Base-by-base conservation (phyloP, 208 protist species). In the Wallacemonas sp. region DNA sequence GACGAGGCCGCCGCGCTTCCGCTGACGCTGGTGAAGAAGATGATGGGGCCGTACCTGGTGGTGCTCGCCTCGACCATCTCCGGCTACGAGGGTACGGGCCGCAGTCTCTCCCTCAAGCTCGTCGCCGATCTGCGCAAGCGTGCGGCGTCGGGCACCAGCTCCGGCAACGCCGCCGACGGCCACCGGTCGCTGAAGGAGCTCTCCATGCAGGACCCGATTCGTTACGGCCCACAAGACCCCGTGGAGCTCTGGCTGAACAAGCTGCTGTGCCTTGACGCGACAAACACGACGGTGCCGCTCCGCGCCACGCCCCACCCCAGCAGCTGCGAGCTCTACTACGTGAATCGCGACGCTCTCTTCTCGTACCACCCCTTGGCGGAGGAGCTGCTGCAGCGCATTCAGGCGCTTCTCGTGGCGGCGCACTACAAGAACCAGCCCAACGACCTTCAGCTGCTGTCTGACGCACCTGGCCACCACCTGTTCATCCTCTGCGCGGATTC, bases 391-490 rank as follows among this genome's bases (percentile, higher is more conserved):
- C 97, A 99, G 81, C 79, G 91, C 6, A 85, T 99, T 62, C 93
- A 99, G 77, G 79, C 94, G 0, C 79, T 99, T 24, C 97, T 98
- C 41, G 96, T 98, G 9, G 87, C 95, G 0, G 97, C 92, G 23
- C 98, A 99, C 76, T 99, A 99, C 86, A 99, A 99, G 75, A 99
- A 99, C 76, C 93, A 98, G 52, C 99, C 99, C 1, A 99, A 99
- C 80, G 99, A 99, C 70, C 72, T 99, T 1, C 97, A 99, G 71
- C 81, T 99, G 17, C 90, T 99, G 57, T 97, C 96, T 5, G 99
- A 99, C 78, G 98, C 99, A 0, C 99, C 99, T 4, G 95, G 97
- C 19, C 99, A 99, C 67, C 93, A 98, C 61, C 58, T 99, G 5
- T 99, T 99, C 76, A 96, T 99, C 16, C 87, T 99, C 8, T 92